Percentiles rank a stretch among this genome's conserved stretches.
Evolutionary conservation across 352 stramenopile species (phyloP).

Genomic region (Plasmopara halstedii): DNA sequence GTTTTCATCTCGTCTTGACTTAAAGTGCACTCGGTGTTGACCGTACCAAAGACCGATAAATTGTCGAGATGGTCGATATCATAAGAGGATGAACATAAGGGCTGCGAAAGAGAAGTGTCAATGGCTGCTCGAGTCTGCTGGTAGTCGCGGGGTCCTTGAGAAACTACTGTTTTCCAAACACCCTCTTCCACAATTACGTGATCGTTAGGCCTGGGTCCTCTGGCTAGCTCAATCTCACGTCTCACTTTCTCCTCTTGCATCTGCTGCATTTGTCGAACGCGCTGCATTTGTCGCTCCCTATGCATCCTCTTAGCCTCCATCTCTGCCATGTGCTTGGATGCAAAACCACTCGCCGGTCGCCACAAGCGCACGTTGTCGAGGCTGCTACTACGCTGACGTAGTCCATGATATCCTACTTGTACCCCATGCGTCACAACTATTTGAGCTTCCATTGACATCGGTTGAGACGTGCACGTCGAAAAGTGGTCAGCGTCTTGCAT

Average conservation of each 20-base stretch:
- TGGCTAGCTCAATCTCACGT: conserved; percentile 9
- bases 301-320: conserved; percentile 22
- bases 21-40: conserved; percentile 10
- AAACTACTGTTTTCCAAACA: conserved; percentile 33
- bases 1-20: conserved; percentile 27
- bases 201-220: conserved; percentile 18
- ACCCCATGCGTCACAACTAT: neutral
- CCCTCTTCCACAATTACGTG: conserved; percentile 18
- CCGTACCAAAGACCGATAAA: conserved; percentile 4
- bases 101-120: conserved; percentile 3
- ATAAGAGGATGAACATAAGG: conserved; percentile 3
- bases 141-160: conserved; percentile 22
- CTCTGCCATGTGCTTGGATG: conserved; percentile 26
- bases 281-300: conserved; percentile 16
- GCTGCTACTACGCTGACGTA: conserved; percentile 22
- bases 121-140: conserved; percentile 2
- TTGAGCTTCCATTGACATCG: conserved; percentile 1
- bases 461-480: conserved; percentile 7
- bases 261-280: conserved; percentile 12
- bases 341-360: conserved; percentile 30
- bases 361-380: conserved; percentile 24
- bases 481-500: conserved; percentile 9
- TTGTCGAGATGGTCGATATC: conserved; percentile 2
- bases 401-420: neutral
- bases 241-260: conserved; percentile 19